Conservation (phyloP, 1,139 yeast species). For the Zygoascus meyerae region DNA sequence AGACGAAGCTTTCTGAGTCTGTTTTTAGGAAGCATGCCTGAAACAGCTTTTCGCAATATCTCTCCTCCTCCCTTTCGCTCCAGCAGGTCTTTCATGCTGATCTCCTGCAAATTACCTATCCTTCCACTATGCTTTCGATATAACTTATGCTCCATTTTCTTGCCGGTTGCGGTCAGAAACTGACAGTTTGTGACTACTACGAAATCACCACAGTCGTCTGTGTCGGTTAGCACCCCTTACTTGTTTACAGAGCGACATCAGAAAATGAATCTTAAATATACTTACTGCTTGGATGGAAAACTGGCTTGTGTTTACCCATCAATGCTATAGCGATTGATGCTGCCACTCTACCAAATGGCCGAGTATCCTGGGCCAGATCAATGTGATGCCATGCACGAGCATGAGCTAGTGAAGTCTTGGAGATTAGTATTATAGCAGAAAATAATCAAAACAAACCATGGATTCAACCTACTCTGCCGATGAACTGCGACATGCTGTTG, state of each 20-base stretch:
- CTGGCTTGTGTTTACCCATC: slow-evolving; percentile 95
- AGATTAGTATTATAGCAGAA: neutral
- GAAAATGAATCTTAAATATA: neutral
- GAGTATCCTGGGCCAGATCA: slow-evolving; percentile 74
- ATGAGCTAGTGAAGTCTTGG: slow-evolving; percentile 60
- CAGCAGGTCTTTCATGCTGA: slow-evolving; percentile 73
- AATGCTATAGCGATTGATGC: slow-evolving; percentile 78
- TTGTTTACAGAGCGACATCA: no score
- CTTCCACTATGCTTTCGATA: slow-evolving; percentile 88
- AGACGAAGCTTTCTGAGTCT: slow-evolving; percentile 71
- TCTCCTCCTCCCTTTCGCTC: slow-evolving; percentile 83
- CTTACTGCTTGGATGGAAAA: slow-evolving; percentile 52
- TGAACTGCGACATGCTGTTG: slow-evolving; percentile 29
- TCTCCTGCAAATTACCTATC: slow-evolving; percentile 83
- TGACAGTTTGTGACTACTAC: slow-evolving; percentile 94
- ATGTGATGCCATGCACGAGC: slow-evolving; percentile 95
- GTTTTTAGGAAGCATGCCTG: slow-evolving; percentile 94
- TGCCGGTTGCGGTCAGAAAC: slow-evolving; percentile 73
- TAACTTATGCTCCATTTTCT: slow-evolving; percentile 72
- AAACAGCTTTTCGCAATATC: slow-evolving; percentile 75
- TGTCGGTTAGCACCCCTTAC: slow-evolving; percentile 23
- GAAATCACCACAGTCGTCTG: slow-evolving; percentile 87
- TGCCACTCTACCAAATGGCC: slow-evolving; percentile 92
- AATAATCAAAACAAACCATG: neutral
- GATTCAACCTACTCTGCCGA: slow-evolving; percentile 29